phyloP scores from a whole-genome alignment of 768 basidiomycete species.

The Rhizopogon vinicolor region DNA sequence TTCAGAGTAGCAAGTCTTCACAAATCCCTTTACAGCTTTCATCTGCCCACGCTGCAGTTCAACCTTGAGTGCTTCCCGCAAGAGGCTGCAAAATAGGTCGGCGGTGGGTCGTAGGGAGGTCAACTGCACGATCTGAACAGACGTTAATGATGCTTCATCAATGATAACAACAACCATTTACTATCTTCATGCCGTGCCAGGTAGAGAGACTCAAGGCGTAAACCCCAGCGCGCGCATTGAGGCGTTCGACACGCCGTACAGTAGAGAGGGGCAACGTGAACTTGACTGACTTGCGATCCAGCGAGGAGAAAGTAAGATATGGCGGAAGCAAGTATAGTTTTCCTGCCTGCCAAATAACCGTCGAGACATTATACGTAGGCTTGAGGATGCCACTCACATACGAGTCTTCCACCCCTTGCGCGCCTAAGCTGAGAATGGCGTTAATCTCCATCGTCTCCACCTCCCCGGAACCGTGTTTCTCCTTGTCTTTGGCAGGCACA shows the following conservation, averaged over 20 bases:
- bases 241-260: constrained; percentile 87
- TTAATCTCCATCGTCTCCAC: constrained; percentile 81
- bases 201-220: constrained; percentile 93
- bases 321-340: constrained; percentile 86
- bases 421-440: constrained; percentile 77
- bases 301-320: constrained; percentile 83
- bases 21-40: constrained; percentile 88
- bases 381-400: constrained; percentile 61
- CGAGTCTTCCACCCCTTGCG: constrained; percentile 81
- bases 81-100: constrained; percentile 84
- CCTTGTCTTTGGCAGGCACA: constrained; percentile 15
- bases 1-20: constrained; percentile 93
- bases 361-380: background rate
- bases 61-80: constrained; percentile 85
- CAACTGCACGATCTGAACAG: constrained; percentile 77
- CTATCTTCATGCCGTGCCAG: constrained; percentile 94
- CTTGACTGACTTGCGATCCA: constrained; percentile 89
- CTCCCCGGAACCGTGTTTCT: constrained; percentile 31
- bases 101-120: constrained; percentile 92
- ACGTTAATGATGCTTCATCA: background rate
- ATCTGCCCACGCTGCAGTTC: constrained; percentile 89
- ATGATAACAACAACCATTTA: constrained; percentile 26
- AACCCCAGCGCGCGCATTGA: constrained; percentile 90
- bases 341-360: constrained; percentile 60
- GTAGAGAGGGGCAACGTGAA: constrained; percentile 91